Conservation (phyloP, 2,329 filamentous ascomycete genomes). For the Colletotrichum chlorophyti region DNA sequence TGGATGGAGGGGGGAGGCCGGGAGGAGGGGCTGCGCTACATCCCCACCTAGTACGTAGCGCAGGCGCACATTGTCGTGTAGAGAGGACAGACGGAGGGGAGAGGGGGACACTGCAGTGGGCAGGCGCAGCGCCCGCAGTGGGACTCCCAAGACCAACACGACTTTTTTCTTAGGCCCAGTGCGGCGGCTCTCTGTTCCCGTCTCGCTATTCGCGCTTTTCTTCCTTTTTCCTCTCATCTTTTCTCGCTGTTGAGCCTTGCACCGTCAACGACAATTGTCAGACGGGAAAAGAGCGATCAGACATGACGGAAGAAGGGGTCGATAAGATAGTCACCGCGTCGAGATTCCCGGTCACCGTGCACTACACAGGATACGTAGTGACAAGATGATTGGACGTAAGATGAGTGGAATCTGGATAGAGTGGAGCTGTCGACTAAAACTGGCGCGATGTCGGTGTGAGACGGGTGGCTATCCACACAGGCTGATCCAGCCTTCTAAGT, state of each 20-base stretch:
- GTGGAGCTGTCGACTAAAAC: background rate
- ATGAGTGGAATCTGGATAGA: background rate
- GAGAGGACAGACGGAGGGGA: background rate
- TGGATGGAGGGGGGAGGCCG: constrained; percentile 1
- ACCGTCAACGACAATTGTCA: too few species aligned
- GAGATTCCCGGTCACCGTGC: too few species aligned
- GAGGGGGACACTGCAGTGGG: background rate
- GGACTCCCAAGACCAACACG: background rate
- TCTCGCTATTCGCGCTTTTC: too few species aligned
- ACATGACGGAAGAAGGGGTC: too few species aligned
- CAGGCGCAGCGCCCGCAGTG: constrained; percentile 19
- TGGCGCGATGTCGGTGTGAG: constrained; percentile 10
- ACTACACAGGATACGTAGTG: too few species aligned
- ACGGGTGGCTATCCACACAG: constrained; percentile 13
- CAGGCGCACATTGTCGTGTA: too few species aligned
- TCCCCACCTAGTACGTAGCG: too few species aligned
- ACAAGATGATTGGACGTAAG: constrained; percentile 18
- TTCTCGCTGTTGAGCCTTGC: too few species aligned
- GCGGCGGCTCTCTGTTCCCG: background rate
- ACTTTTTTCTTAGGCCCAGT: background rate
- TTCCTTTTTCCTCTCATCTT: too few species aligned
- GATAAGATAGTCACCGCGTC: too few species aligned
- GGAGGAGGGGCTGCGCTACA: background rate
- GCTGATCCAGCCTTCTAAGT: too few species aligned
- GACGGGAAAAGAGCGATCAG: too few species aligned